Percentiles rank a stretch among this genome's conserved stretches.
Evolutionary conservation across 2,329 filamentous ascomycete species (phyloP).

Genomic region (Onygenales sp.): DNA sequence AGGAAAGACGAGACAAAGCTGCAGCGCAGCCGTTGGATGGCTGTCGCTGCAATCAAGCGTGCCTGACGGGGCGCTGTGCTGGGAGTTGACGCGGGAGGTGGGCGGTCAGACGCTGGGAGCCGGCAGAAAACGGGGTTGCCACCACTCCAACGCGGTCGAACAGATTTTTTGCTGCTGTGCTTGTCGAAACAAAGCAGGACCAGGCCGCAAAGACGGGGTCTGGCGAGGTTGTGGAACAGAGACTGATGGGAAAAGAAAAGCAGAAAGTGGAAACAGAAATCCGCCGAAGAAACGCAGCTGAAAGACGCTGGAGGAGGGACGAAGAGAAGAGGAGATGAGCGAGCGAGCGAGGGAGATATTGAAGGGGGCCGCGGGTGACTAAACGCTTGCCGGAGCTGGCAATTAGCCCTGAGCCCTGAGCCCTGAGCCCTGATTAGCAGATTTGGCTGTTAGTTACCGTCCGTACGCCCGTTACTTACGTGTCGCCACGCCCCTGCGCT

Average conservation of each 20-base stretch:
- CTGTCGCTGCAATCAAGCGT: neutral
- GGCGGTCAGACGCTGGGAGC: neutral
- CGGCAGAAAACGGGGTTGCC: neutral
- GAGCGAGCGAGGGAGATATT: conserved; percentile 14
- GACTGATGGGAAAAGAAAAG: conserved; percentile 2
- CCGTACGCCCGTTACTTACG: no score
- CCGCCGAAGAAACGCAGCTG: conserved; percentile 3
- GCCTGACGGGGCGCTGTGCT: neutral
- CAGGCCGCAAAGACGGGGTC: neutral
- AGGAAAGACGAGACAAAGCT: neutral
- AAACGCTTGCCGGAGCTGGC: neutral
- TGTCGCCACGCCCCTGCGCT: no score
- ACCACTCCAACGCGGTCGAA: neutral
- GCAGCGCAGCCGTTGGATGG: neutral
- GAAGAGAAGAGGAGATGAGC: conserved; percentile 12
- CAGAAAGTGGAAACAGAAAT: neutral
- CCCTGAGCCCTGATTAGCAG: conserved; percentile 1
- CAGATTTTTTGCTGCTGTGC: neutral
- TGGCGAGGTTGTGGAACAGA: conserved; percentile 2
- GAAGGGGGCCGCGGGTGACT: neutral
- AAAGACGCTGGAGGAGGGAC: conserved; percentile 8
- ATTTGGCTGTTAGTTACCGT: no score
- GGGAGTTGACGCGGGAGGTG: neutral
- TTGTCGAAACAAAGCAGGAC: neutral
- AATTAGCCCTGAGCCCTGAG: neutral